Evolutionary conservation across 1,139 yeast genomes (phyloP).

Genomic region (Pichia sp.): DNA sequence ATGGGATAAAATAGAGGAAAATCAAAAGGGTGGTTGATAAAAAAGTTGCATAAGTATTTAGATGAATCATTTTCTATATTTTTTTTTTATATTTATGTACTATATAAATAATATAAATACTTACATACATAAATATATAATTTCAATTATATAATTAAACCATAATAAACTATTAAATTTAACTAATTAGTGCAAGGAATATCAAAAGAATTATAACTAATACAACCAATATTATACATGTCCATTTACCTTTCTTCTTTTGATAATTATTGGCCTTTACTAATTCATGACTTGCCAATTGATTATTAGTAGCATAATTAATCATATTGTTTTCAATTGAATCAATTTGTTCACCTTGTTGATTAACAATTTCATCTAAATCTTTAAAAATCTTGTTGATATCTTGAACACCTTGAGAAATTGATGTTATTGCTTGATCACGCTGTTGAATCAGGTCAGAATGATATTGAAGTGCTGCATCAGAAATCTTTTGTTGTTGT

Average conservation of each 20-base stretch:
- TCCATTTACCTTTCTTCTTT: constrained; percentile 63
- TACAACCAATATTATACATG: constrained; percentile 53
- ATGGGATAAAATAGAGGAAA: constrained; percentile 46
- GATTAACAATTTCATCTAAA: constrained; percentile 66
- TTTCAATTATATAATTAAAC: background rate
- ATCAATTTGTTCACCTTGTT: constrained; percentile 81
- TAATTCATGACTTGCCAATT: constrained; percentile 65
- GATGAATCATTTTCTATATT: too few relatives aligned
- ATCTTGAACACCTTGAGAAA: constrained; percentile 73
- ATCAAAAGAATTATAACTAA: constrained; percentile 41
- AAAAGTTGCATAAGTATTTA: constrained; percentile 8
- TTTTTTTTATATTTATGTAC: too few relatives aligned
- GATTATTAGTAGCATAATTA: constrained; percentile 59
- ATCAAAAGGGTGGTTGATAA: constrained; percentile 55
- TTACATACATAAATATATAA: background rate
- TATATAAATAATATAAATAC: too few relatives aligned
- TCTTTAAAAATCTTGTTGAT: constrained; percentile 82
- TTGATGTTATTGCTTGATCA: constrained; percentile 63
- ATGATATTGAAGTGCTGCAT: constrained; percentile 40
- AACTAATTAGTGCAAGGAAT: constrained; percentile 36
- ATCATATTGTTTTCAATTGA: constrained; percentile 74
- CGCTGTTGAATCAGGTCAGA: constrained; percentile 63
- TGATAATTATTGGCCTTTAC: constrained; percentile 72
- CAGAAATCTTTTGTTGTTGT: constrained; percentile 1
- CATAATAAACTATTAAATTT: too few relatives aligned